Evolutionary conservation across 140 eudicot genomes (phyloP), one percentile per base, ranked within the genome.

Genomic region (Ambrosia hybrid): DNA sequence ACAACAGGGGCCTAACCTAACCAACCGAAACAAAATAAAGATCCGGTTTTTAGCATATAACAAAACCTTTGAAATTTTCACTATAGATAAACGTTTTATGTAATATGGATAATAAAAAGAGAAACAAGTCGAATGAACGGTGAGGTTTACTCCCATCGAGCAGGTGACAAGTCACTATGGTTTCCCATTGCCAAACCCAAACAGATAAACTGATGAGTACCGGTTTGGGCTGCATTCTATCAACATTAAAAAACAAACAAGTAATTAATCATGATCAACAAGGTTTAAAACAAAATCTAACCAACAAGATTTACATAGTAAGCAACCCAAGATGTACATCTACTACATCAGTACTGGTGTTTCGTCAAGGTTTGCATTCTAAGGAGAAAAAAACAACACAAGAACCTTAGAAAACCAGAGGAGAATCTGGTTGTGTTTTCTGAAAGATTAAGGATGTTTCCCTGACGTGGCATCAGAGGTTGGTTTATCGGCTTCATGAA

Each of bases 361-460:
- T 46, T 68, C 73, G 37, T 51, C 53, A 60, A 71, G 68, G 71
- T 64, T 63, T 72, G 41, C 62, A 78, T 63, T 70, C 76, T 51
- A 77, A 61, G 16, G 33, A 17, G 37, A 71, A 2, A 13, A 73
- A 65, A 74, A 68, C 66, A 15, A 59, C 75, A 73, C 48, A 46
- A 15, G 12, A 51, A 59, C 64, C 69, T 72, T 46, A 15, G 5
- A 36, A 13, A 34, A 12, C 57, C 67, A 39, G 11, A 48, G 3
- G 21, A 51, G 26, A 48, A 48, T 11, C 30, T 30, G 4, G 49
- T 5, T 14, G 13, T 14, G 48, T 49, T 51, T 10, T 17, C 21
- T 12, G 51, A 36, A 64, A 46, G 74, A 57, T 83, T 59, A 79
- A 13, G 90, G 79, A 76, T 65, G 84, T 64, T 89, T 87, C 60